Conservation (phyloP, 345 rosid species). For the Citrus medica region DNA sequence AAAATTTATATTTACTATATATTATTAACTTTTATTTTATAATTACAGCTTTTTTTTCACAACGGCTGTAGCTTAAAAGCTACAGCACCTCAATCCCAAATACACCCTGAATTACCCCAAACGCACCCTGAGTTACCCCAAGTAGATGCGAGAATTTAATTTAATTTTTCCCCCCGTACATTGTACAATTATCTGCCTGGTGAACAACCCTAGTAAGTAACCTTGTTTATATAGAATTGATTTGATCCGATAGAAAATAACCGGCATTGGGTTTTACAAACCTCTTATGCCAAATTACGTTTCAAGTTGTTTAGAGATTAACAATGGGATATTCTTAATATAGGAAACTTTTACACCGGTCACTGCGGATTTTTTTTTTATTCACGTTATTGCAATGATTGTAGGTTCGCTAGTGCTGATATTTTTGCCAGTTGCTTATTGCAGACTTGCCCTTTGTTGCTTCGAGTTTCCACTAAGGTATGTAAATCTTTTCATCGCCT, state of each 20-base stretch:
- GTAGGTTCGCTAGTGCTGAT: background rate
- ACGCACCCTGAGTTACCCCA: no score
- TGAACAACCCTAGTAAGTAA: background rate
- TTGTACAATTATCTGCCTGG: background rate
- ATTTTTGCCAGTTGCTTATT: background rate
- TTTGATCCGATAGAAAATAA: no score
- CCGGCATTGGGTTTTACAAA: no score
- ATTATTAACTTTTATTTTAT: no score
- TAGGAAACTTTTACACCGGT: background rate
- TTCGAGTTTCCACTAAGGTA: conserved; percentile 95
- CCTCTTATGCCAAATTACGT: background rate
- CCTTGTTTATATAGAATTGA: background rate
- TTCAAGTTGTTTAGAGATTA: background rate
- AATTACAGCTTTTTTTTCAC: no score
- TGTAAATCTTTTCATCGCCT: background rate
- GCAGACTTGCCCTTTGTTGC: conserved; percentile 93
- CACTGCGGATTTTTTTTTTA: background rate
- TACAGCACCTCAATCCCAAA: no score
- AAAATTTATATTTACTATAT: no score
- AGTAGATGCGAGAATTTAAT: no score
- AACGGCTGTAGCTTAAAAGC: no score
- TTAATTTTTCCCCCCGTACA: no score
- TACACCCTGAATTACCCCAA: no score
- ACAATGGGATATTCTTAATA: background rate
- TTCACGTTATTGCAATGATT: background rate